Base-by-base conservation (phyloP, 352 stramenopile species). In the Phytophthora rubi region DNA sequence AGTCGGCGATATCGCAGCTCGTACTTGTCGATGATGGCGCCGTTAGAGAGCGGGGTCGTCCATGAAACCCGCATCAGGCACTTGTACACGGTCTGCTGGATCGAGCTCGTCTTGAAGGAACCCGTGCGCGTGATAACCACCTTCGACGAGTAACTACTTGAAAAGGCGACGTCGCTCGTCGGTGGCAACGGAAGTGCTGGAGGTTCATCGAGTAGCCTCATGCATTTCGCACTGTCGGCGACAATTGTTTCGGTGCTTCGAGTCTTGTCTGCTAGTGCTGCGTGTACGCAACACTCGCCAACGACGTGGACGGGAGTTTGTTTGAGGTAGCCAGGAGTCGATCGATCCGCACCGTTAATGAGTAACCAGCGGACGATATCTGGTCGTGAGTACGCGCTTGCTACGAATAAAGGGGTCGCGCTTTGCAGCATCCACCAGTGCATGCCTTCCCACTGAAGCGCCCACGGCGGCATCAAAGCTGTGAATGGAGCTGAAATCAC, bases 361-460 rank as follows among this genome's bases (percentile, higher is more conserved):
- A 93, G 79, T 26, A 93, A 68, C 83, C 82, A 90, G 8, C 69
- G 66, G 23, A 93, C 75, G 21, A 91, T 53, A 28, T 65, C 47
- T n/a, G 82, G 71, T 8, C 86, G 81, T 21, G 80, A 83, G 52
- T 90, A 92, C 6, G 73, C 76, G 21, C 81, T 80, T 28, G 85
- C 83, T 13, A 91, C 53, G 65, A 89, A 92, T n/a, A 93, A 72
- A 39, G 85, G 79, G 1, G 83, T 92, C 8, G 83, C 83, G 15
- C 83, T 72, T 39, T 85, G 71, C 23, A 93, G 67, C 70, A 91
- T 86, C 85, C 85, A 93, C 85, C 85, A 93, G 62, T 93, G 75
- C 54, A 88, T 62, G 1, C 79, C 87, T 65, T 93, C 85, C 78
- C 82, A 91, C 53, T 92, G 77, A 45, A 92, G 71, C 51, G 85